Conservation (phyloP, 192 early-diverging fungal genomes). For the Coemansia sp. region DNA sequence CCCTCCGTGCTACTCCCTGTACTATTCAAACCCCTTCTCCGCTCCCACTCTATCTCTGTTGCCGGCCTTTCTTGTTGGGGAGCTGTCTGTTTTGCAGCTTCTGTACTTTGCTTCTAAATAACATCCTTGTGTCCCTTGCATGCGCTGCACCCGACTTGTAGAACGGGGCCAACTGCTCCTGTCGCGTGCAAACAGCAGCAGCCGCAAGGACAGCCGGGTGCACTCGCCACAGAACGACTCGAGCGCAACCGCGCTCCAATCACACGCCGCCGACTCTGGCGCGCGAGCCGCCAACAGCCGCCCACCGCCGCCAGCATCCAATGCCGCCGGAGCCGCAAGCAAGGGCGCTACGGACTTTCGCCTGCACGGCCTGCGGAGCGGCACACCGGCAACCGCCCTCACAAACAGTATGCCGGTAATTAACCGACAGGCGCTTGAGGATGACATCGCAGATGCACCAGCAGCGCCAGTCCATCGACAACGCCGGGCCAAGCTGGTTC, state of each 20-base stretch:
- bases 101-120: slow-evolving; percentile 4
- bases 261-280: slow-evolving; percentile 20
- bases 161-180: slow-evolving; percentile 53
- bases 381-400: slow-evolving; percentile 14
- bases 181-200: slow-evolving; percentile 49
- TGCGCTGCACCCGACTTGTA: slow-evolving; percentile 47
- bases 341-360: slow-evolving; percentile 46
- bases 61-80: background rate
- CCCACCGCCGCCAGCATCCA: slow-evolving; percentile 7
- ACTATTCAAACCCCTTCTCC: background rate
- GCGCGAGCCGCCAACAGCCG: slow-evolving; percentile 13
- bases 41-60: slow-evolving; percentile 12
- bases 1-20: slow-evolving; percentile 6
- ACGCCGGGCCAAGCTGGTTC: slow-evolving; percentile 50
- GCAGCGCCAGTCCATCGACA: slow-evolving; percentile 12
- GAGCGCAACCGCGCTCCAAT: slow-evolving; percentile 38
- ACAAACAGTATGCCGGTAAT: slow-evolving; percentile 25
- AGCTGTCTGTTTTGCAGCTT: background rate
- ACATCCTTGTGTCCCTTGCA: slow-evolving; percentile 27
- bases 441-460: slow-evolving; percentile 23
- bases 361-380: slow-evolving; percentile 26
- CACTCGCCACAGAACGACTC: slow-evolving; percentile 42
- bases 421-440: slow-evolving; percentile 35
- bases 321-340: background rate
- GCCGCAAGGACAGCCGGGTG: slow-evolving; percentile 46